Evolutionary conservation across 2,329 filamentous ascomycete genomes (phyloP), one percentile per base, ranked within the genome.

Genomic region (Penicillium olsonii): DNA sequence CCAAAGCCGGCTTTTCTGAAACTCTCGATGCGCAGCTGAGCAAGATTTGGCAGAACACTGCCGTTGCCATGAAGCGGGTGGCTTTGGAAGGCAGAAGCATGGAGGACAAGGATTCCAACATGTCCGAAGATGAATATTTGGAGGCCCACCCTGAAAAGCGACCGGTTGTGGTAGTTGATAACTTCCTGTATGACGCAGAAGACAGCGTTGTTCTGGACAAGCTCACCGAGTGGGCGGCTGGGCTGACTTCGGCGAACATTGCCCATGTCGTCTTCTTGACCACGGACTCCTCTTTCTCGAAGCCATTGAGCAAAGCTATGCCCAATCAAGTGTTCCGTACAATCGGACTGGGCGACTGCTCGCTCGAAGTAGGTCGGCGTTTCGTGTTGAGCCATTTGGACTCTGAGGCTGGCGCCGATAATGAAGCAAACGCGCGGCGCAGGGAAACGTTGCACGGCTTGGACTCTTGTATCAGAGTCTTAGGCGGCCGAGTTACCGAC

Each of bases 261-360:
- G 92, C 92, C 0, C 94, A 97, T 68, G 91, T 97, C 48, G 86
- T 99, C 49, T 96, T 97, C 77, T 77, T 99, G 31, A 96, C 92
- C 0, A 90, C 87, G 49, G 92, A 97, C 56, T 83, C 90, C 1
- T 89, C 90, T 0, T 96, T 90, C 71, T 87, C 88, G 42, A 97
- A 97, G 68, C 87, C 89, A 0, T 77, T 97, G 2, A 85, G 88
- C 51, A 94, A 90, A 66, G 88, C 90, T 0, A 79, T 99, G 17
- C 94, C 94, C 0, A 92, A 96, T 64, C 84, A 94, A 20, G 87
- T 96, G 11, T 95, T 97, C 77, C 85, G 89, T 46, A 87, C 90
- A 42, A 85, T 96, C 29, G 84, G 89, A 0, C 77, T 99, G 1
- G 90, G 90, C 1, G 94, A 99, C 64, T 87, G 94, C 52, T 87